Base-by-base conservation (phyloP, 2,329 filamentous ascomycete genomes). In the Daldinia sp. region DNA sequence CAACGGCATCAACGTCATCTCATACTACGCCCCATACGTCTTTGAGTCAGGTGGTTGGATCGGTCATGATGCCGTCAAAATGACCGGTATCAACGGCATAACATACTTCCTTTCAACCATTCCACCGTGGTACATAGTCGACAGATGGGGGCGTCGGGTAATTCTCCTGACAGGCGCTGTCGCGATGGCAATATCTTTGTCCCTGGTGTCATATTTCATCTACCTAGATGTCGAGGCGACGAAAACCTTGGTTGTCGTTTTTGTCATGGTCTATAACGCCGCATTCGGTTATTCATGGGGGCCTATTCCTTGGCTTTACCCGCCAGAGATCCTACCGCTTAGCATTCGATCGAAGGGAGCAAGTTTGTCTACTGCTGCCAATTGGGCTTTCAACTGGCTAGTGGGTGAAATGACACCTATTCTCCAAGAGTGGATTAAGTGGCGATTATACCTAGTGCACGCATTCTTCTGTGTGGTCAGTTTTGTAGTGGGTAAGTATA, bases 1-100 rank as follows among this genome's bases (percentile, higher is more conserved):
- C 55, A 98, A 98, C 80, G 95, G 95, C 68, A 99, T 99, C 81
- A 99, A 99, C 79, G 95, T 99, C 75, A 99, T 99, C 67, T 98
- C 94, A 1, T 99, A 98, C 83, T 99, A 99, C 75, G 95, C 95
- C 0, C 95, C 95, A 0, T 88, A 96, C 58, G 94, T 98, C 13
- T 98, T 99, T 73, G 94, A 97, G 78, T 94, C 94, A 62, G 95
- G 95, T 34, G 94, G 95, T n/a, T 98, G 94, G 95, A 80, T 87
- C 57, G 95, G 94, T 25, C 92, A 94, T 69, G 85, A 93, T 61
- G 95, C 95, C 4, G 91, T 98, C 67, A 85, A 98, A 64, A 98
- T 98, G 95, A 97, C 95, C 5, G 95, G 95, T 58, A 92, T 98
- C 77, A 99, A 98, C 79, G 92, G 89, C 58, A 89, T 87, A 67